phyloP scores from a whole-genome alignment of 352 stramenopile species.

The Globisporangium uncinulatum region DNA sequence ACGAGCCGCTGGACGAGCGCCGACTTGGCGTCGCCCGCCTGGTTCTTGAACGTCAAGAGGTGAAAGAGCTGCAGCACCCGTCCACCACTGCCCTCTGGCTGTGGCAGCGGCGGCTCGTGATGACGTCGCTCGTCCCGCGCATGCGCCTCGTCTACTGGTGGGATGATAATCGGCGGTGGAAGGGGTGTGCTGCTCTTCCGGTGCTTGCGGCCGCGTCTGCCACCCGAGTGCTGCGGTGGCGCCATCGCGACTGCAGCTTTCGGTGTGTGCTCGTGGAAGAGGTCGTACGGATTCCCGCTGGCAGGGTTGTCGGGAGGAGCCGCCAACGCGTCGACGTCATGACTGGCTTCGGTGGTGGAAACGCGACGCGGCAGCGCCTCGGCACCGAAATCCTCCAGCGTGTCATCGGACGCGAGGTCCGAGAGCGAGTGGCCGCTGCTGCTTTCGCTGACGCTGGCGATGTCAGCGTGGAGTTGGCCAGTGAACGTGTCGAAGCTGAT shows the following conservation, averaged over 20 bases:
- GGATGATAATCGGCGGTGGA: slow-evolving; percentile 5
- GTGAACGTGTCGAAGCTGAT: slow-evolving; percentile 80
- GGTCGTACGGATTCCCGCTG: slow-evolving; percentile 16
- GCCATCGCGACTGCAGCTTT: not conserved
- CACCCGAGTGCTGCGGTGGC: not conserved
- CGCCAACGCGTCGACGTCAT: slow-evolving; percentile 14
- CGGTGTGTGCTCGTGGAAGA: slow-evolving; percentile 29
- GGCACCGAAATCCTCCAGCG: slow-evolving; percentile 16
- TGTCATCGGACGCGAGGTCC: not conserved
- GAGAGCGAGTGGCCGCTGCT: slow-evolving; percentile 20
- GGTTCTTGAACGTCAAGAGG: slow-evolving; percentile 62
- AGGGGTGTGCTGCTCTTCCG: slow-evolving; percentile 1
- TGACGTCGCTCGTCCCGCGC: slow-evolving; percentile 3
- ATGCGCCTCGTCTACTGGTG: not conserved
- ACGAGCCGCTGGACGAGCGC: slow-evolving; percentile 55
- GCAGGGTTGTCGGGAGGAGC: slow-evolving; percentile 2
- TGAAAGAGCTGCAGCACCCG: slow-evolving; percentile 53
- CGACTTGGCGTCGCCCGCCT: slow-evolving; percentile 35
- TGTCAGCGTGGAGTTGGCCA: slow-evolving; percentile 7
- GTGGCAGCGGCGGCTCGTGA: not conserved
- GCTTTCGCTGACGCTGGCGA: slow-evolving; percentile 21
- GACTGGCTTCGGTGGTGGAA: slow-evolving; percentile 9
- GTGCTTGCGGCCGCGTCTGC: slow-evolving; percentile 1
- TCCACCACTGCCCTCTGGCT: slow-evolving; percentile 13
- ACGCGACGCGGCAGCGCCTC: slow-evolving; percentile 10